These are phyloP conservation scores for Lichenothelia convexa DNA, from an alignment of 495 filamentous ascomycete species.

Conservation along the genomic window DNA sequence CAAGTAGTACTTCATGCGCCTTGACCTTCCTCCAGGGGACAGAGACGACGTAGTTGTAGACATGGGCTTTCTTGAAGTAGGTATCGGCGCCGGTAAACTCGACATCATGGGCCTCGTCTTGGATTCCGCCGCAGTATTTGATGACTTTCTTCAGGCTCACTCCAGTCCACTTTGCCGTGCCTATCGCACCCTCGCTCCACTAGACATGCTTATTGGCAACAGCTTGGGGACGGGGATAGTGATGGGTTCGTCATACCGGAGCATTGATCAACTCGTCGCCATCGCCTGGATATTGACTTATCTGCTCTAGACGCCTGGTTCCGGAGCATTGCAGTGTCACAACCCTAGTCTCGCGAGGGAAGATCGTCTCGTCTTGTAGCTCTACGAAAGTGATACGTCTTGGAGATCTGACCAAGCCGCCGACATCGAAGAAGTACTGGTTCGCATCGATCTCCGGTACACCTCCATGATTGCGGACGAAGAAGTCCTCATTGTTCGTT, in stretches of 20 bases:
- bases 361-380: slow-evolving; percentile 12
- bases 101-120: slow-evolving; percentile 35
- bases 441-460: slow-evolving; percentile 42
- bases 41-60: slow-evolving; percentile 42
- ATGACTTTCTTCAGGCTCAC: slow-evolving; percentile 47
- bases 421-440: slow-evolving; percentile 31
- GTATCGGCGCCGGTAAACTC: slow-evolving; percentile 49
- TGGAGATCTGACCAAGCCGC: slow-evolving; percentile 38
- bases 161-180: slow-evolving; percentile 42
- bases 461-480: slow-evolving; percentile 50
- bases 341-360: slow-evolving; percentile 31
- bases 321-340: slow-evolving; percentile 51
- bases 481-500: slow-evolving; percentile 40
- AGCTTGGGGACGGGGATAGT: neutral
- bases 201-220: neutral
- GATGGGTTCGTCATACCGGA: slow-evolving; percentile 23
- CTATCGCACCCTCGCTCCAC: slow-evolving; percentile 49
- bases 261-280: slow-evolving; percentile 53
- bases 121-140: slow-evolving; percentile 43
- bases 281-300: slow-evolving; percentile 40
- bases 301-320: slow-evolving; percentile 52
- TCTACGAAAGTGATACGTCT: slow-evolving; percentile 32
- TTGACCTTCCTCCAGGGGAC: slow-evolving; percentile 49
- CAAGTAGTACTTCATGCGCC: slow-evolving; percentile 44
- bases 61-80: slow-evolving; percentile 44